Evolutionary conservation across 495 filamentous ascomycete genomes (phyloP).

Genomic region (Tuber calosporum): DNA sequence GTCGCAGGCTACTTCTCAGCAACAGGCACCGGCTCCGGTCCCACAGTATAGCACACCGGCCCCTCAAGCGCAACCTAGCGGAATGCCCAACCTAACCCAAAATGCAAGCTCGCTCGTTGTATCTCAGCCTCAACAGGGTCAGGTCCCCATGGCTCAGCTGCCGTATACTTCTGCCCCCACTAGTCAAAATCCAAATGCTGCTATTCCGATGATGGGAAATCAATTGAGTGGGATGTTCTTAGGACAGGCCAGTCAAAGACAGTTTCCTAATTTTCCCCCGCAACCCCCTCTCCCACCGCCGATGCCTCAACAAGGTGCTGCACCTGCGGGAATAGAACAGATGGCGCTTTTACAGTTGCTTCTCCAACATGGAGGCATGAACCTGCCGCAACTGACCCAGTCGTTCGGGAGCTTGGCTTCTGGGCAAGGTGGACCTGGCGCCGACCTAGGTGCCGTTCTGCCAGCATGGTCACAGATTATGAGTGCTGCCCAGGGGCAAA

Average conservation of each 20-base stretch:
- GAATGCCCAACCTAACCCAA: conserved; percentile 28
- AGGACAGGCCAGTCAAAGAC: conserved; percentile 23
- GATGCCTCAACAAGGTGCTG: conserved; percentile 44
- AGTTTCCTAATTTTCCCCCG: conserved; percentile 26
- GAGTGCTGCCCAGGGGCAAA: conserved; percentile 25
- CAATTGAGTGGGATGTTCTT: conserved; percentile 37
- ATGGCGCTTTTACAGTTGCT: conserved; percentile 56
- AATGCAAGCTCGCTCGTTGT: conserved; percentile 32
- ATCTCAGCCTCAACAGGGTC: conserved; percentile 24
- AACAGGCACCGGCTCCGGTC: conserved; percentile 50
- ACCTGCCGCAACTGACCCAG: conserved; percentile 30
- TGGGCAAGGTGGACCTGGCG: conserved; percentile 27
- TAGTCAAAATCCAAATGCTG: conserved; percentile 37
- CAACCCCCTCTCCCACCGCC: conserved; percentile 42
- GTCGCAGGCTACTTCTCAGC: conserved; percentile 46
- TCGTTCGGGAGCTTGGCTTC: conserved; percentile 34
- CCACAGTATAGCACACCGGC: conserved; percentile 39
- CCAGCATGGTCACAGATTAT: conserved; percentile 36
- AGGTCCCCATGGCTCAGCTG: conserved; percentile 28
- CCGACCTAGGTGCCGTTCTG: conserved; percentile 25
- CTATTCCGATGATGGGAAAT: conserved; percentile 33
- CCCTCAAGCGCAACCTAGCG: conserved; percentile 33
- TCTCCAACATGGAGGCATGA: conserved; percentile 41
- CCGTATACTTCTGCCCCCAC: conserved; percentile 43
- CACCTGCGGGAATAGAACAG: conserved; percentile 50